Conservation (phyloP, 495 filamentous ascomycete species). For the Podospora anserina region DNA sequence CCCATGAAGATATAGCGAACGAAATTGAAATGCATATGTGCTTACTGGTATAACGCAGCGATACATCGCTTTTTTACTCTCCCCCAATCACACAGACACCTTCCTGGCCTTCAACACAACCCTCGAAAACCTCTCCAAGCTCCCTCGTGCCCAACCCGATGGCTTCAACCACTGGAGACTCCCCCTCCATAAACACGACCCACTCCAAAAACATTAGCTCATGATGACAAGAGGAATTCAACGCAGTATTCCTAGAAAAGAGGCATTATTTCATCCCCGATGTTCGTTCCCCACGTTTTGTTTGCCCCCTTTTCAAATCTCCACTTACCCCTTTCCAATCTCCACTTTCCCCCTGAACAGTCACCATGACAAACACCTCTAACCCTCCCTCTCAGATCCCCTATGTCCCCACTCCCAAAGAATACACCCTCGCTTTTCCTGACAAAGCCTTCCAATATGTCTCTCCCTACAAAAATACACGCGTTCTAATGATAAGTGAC, state of each 20-base stretch:
- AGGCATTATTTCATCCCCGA: constrained; percentile 53
- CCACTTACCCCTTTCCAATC: not conserved
- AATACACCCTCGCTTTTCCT: constrained; percentile 40
- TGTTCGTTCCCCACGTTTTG: constrained; percentile 9
- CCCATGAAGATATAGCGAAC: too few relatives aligned
- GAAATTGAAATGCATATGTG: too few relatives aligned
- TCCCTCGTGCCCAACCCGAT: constrained; percentile 10
- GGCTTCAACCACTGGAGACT: constrained; percentile 40
- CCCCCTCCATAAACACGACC: constrained; percentile 44
- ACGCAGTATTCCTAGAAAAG: constrained; percentile 49
- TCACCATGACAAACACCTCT: not conserved
- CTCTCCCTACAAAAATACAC: constrained; percentile 30
- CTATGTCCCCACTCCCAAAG: constrained; percentile 39
- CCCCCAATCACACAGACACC: constrained; percentile 37
- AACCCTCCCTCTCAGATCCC: constrained; percentile 24
- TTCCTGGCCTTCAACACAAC: constrained; percentile 47
- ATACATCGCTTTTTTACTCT: constrained; percentile 49
- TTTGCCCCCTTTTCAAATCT: not conserved
- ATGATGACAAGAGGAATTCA: constrained; percentile 51
- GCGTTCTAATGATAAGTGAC: constrained; percentile 48
- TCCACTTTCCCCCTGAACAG: not conserved
- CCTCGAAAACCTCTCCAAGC: constrained; percentile 44
- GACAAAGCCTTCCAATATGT: constrained; percentile 43
- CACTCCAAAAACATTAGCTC: constrained; percentile 36
- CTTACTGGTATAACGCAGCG: constrained; percentile 36